Conservation (phyloP, 1,284 basidiomycete species). For the Ustilago cynodontis region DNA sequence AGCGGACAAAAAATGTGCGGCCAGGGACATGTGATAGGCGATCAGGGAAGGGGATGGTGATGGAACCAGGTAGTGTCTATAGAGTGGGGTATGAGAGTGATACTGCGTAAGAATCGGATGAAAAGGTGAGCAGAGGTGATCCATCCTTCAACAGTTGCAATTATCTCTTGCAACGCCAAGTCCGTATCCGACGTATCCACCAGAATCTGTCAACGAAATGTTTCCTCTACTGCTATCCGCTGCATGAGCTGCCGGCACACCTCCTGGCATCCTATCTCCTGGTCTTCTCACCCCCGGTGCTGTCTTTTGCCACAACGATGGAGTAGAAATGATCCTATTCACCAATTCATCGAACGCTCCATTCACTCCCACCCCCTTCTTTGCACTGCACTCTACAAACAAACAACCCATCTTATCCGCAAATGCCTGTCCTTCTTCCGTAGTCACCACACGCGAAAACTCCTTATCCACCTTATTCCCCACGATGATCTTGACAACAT, state of each 20-base stretch:
- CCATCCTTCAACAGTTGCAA: slow-evolving; percentile 54
- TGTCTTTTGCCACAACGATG: slow-evolving; percentile 61
- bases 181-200: slow-evolving; percentile 52
- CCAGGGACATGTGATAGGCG: not conserved
- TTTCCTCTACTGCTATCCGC: slow-evolving; percentile 57
- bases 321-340: slow-evolving; percentile 65
- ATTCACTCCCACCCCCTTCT: slow-evolving; percentile 63
- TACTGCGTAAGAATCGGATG: not conserved
- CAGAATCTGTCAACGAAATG: slow-evolving; percentile 53
- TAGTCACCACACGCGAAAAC: slow-evolving; percentile 86
- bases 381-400: slow-evolving; percentile 80
- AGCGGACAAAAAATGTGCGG: not conserved
- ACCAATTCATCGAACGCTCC: slow-evolving; percentile 68
- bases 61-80: not conserved
- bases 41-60: no score
- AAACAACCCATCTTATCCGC: slow-evolving; percentile 83
- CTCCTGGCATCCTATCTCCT: slow-evolving; percentile 68
- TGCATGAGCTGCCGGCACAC: slow-evolving; percentile 60
- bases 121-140: not conserved
- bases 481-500: slow-evolving; percentile 94
- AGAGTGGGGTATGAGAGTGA: not conserved
- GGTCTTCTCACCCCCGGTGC: slow-evolving; percentile 61
- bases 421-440: slow-evolving; percentile 82
- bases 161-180: slow-evolving; percentile 50
- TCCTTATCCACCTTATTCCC: slow-evolving; percentile 94